Evolutionary conservation across 805 yeast genomes (phyloP), one percentile per base, ranked within the genome.

Genomic region (Barnettozyma sucrosica): DNA sequence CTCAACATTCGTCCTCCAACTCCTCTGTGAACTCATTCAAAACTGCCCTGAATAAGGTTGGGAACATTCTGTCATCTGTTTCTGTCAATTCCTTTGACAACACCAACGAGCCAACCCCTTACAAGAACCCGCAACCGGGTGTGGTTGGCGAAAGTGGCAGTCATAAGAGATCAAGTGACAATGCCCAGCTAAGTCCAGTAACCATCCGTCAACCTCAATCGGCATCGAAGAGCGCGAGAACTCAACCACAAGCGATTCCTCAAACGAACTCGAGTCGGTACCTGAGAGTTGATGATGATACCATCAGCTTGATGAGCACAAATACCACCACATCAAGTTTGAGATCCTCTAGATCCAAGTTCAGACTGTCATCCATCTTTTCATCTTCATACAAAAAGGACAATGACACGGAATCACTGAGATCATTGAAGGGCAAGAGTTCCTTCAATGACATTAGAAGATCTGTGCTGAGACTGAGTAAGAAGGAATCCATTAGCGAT

Each of bases 401-500:
- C 5, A 46, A 32, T 28, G 61, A 56, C 41, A 52, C 39, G 13
- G 63, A 57, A 26, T 57, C 62, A 1, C 36, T 58, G 7, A 59
- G 56, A 50, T 56, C 64, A 2, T 18, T 60, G 28, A 57, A 56
- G 45, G 53, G 56, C 10, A 56, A 48, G 38, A 49, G 52, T 8
- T 60, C 64, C 3, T 52, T 60, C 28, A 58, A 51, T 46, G 64
- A 60, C 37, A 61, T 51, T 50, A 61, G 61, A 65, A 66, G 56
- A 54, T 64, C 60, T 14, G 59, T 58, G 10, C 41, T 63, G 46
- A 46, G 53, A 49, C 40, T 59, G 41, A 51, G 50, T 4, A 57
- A 53, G 45, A 58, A 56, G 44, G 61, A 57, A 5, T 55, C 62
- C 4, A 39, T 55, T 0, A 53, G 45, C n/a, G 62, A 59, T 25